These are phyloP conservation scores for Toxoplasma gondii DNA, from an alignment of 169 alveolate species.

Conservation along the genomic window DNA sequence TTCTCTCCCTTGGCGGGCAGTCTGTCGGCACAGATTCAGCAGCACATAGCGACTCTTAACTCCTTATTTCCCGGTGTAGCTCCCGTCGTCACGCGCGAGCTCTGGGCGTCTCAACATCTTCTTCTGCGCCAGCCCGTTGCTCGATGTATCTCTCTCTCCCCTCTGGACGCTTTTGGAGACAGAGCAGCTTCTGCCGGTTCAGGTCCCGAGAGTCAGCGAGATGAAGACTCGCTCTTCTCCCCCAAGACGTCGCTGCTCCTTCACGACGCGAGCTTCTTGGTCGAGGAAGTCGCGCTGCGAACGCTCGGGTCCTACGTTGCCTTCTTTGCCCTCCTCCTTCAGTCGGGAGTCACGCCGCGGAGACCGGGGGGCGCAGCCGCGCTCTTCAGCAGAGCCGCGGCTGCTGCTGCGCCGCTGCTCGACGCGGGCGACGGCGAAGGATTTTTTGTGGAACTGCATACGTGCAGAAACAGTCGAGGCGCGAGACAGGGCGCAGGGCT, in stretches of 20 bases:
- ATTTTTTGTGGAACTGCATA: no score
- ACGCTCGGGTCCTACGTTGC: neutral
- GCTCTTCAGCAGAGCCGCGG: conserved; percentile 13
- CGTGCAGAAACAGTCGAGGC: no score
- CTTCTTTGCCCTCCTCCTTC: conserved; percentile 29
- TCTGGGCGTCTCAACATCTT: neutral
- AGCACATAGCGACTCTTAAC: neutral
- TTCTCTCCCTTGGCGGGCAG: neutral
- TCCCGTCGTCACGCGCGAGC: neutral
- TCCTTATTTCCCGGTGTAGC: neutral
- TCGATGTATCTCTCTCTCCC: neutral
- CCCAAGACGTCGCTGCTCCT: neutral
- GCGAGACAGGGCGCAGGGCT: no score
- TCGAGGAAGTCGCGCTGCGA: neutral
- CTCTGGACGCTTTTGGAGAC: neutral
- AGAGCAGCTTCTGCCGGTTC: neutral
- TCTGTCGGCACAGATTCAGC: neutral
- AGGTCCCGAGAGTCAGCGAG: neutral
- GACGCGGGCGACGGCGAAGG: neutral
- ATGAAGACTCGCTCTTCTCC: neutral
- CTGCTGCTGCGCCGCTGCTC: neutral
- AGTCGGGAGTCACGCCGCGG: neutral
- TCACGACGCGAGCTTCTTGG: neutral
- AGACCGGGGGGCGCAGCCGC: conserved; percentile 3
- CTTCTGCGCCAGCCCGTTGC: neutral